Evolutionary conservation across 352 stramenopile genomes (phyloP).

Genomic region (Phytophthora vignae): DNA sequence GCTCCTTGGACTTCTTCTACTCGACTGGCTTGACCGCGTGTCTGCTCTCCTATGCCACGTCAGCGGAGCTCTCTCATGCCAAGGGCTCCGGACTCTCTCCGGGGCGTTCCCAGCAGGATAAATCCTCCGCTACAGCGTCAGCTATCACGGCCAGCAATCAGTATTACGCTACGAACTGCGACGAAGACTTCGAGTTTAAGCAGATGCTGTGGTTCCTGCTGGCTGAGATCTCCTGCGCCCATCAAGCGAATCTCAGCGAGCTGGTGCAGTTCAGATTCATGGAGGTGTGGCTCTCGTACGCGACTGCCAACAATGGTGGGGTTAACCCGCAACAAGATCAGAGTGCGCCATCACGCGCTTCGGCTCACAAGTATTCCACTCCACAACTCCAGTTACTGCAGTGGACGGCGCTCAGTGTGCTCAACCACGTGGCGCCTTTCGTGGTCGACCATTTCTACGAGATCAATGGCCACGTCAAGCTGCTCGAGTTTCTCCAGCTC

Average conservation of each 20-base stretch:
- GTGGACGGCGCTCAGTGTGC: conserved; percentile 59
- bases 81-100: conserved; percentile 10
- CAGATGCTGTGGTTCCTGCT: conserved; percentile 77
- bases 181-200: conserved; percentile 88
- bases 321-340: conserved; percentile 9
- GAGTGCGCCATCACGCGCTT: conserved; percentile 9
- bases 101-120: background rate
- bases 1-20: conserved; percentile 65
- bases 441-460: conserved; percentile 72
- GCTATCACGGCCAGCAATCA: conserved; percentile 64
- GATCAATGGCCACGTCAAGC: conserved; percentile 48
- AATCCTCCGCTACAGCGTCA: conserved; percentile 25
- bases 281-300: conserved; percentile 70
- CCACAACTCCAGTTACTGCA: conserved; percentile 66
- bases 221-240: conserved; percentile 54
- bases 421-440: conserved; percentile 58
- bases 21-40: conserved; percentile 63
- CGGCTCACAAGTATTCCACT: conserved; percentile 47
- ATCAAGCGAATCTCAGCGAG: conserved; percentile 61
- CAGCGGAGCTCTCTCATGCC: conserved; percentile 45
- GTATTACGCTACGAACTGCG: conserved; percentile 71
- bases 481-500: conserved; percentile 63
- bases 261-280: conserved; percentile 78
- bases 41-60: conserved; percentile 71
- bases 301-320: conserved; percentile 22